Evolutionary conservation across 495 filamentous ascomycete species (phyloP), one percentile per base, ranked within the genome.

Genomic region (Penicillium desertorum): DNA sequence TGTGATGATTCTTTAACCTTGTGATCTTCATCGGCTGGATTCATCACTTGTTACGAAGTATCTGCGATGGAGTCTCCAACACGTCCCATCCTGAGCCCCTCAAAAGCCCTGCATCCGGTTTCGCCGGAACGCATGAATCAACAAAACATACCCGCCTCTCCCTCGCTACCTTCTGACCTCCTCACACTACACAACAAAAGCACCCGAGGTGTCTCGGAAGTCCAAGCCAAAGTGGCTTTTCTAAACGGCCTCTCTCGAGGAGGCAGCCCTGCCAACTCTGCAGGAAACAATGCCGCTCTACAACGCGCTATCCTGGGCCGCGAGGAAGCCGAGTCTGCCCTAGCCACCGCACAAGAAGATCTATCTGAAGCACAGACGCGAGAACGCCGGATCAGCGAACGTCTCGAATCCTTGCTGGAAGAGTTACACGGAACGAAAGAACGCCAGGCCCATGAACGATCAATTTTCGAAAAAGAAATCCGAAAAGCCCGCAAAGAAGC

Each of bases 401-500:
- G 90, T 62, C 70, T 94, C 22, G 91, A 95, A 64, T 83, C 80
- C 42, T 76, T 92, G 12, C 84, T 92, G 79, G 91, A 93, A 71
- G 89, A 90, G 63, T 81, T 90, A 43, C 85, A 87, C 32, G 78
- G 83, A 20, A 76, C 81, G 16, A 92, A 93, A 74, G 88, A 93
- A 65, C 86, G 86, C 14, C 82, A 90, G 61, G 82, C 80, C 16
- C 86, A 91, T 65, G 86, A 89, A 54, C 79, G 88, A 67, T 67
- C 83, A 22, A 71, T 91, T 25, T 93, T 88, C 76, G 90, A 95
- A 71, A 95, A 94, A 63, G 91, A 95, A 67, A 85, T 93, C 36
- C 77, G 88, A 45, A 84, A 87, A 46, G 83, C 87, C n/a, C 79
- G 88, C 30, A 95, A 93, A 70, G 90, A 94, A 62, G 86, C 87